Evolutionary conservation across 1,139 yeast genomes (phyloP).

Genomic region (Yamadazyma sp.): DNA sequence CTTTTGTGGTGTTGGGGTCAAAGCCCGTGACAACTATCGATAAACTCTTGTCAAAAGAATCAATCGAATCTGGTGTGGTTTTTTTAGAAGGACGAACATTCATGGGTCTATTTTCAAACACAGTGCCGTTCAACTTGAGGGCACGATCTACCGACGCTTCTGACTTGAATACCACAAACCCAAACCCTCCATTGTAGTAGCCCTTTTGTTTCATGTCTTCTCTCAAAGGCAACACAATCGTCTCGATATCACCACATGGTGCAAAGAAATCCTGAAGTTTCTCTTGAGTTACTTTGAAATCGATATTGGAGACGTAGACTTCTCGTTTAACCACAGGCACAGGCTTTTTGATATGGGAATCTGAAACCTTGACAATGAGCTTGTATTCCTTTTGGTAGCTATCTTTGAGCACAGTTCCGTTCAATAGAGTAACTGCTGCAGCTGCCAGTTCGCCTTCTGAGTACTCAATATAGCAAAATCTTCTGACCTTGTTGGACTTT

Average conservation of each 20-base stretch:
- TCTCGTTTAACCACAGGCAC: conserved; percentile 20
- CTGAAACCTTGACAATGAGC: conserved; percentile 17
- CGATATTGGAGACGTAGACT: conserved; percentile 68
- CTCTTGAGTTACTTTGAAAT: conserved; percentile 46
- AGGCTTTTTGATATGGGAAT: conserved; percentile 9
- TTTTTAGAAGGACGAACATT: conserved; percentile 31
- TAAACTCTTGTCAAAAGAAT: conserved; percentile 27
- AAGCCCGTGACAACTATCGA: conserved; percentile 37
- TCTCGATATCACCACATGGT: conserved; percentile 43
- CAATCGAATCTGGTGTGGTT: conserved; percentile 1
- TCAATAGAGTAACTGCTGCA: conserved; percentile 42
- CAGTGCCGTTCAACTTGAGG: conserved; percentile 31
- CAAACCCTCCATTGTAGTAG: conserved; percentile 51
- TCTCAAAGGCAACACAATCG: conserved; percentile 49
- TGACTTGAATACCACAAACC: conserved; percentile 48
- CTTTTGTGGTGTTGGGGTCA: conserved; percentile 46
- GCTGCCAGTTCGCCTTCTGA: conserved; percentile 44
- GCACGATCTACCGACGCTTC: conserved; percentile 43
- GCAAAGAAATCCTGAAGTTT: conserved; percentile 26
- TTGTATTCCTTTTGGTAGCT: conserved; percentile 21
- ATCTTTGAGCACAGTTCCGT: conserved; percentile 34
- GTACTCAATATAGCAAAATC: conserved; percentile 78
- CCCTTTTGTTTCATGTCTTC: conserved; percentile 27
- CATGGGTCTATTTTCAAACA: conserved; percentile 42
- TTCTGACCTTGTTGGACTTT: conserved; percentile 51